phyloP scores from a whole-genome alignment of 1,284 basidiomycete species.

The Termitomyces sp. region DNA sequence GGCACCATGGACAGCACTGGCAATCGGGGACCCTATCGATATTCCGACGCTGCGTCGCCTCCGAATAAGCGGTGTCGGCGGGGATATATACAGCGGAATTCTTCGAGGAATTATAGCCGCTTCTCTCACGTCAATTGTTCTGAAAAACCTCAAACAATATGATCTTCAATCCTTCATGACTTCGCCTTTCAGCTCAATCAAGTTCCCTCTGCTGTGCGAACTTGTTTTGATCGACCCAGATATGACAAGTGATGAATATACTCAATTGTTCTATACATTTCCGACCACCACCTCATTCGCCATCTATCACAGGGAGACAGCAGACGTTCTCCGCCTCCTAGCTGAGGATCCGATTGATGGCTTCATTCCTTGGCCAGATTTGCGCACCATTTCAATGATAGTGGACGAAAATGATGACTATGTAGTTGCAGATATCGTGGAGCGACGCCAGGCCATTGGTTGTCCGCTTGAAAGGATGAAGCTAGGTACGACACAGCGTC shows the following conservation, averaged over 20 bases:
- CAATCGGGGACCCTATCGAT: conserved; percentile 18
- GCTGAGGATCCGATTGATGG: conserved; percentile 6
- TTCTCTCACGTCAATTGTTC: conserved; percentile 30
- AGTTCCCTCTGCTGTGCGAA: conserved; percentile 28
- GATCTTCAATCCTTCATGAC: conserved; percentile 31
- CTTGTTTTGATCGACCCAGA: conserved; percentile 35
- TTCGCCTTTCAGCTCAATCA: conserved; percentile 15
- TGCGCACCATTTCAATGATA: conserved; percentile 29
- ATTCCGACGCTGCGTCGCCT: conserved; percentile 33
- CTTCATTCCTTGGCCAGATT: conserved; percentile 30
- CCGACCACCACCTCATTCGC: conserved; percentile 30
- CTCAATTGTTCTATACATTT: conserved; percentile 28
- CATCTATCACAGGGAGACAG: conserved; percentile 19
- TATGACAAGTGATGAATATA: conserved; percentile 28
- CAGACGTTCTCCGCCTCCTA: conserved; percentile 20
- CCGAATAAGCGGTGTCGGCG: conserved; percentile 32
- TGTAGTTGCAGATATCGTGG: conserved; percentile 22
- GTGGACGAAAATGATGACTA: conserved; percentile 22
- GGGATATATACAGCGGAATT: conserved; percentile 29
- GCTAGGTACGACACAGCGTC: conserved; percentile 18
- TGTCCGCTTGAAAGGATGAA: conserved; percentile 24
- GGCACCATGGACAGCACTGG: conserved; percentile 18
- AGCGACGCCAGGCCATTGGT: conserved; percentile 20
- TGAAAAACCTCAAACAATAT: conserved; percentile 34
- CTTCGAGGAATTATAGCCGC: conserved; percentile 32